These are phyloP conservation scores for Saposhnikovia divaricata DNA, from an alignment of 129 eudicot species.

Conservation along the genomic window DNA sequence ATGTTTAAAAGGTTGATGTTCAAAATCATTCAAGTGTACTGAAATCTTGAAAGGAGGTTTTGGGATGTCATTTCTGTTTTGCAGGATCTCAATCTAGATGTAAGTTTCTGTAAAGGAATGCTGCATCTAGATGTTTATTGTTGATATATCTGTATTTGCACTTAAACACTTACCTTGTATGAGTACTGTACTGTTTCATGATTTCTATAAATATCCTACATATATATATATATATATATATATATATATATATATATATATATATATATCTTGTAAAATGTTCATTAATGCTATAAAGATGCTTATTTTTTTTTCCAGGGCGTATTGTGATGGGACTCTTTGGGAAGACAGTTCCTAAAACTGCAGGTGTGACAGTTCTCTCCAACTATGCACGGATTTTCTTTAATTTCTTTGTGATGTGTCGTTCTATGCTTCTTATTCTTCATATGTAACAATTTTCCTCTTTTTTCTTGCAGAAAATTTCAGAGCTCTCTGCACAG, in stretches of 20 bases:
- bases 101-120: neutral
- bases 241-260: neutral
- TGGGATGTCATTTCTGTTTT: neutral
- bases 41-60: neutral
- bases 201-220: neutral
- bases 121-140: neutral
- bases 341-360: conserved; percentile 92
- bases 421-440: neutral
- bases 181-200: neutral
- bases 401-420: neutral
- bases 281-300: neutral
- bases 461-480: conserved; percentile 48
- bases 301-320: conserved; percentile 42
- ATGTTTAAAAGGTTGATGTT: neutral
- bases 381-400: neutral
- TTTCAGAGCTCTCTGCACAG: conserved; percentile 93
- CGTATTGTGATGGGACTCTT: conserved; percentile 88
- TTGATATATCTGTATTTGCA: neutral
- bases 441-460: conserved; percentile 6
- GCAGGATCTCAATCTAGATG: neutral
- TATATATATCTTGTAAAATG: neutral
- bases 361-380: conserved; percentile 50
- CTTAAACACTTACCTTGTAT: neutral
- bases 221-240: neutral
- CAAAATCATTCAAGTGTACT: neutral